Percentiles rank a stretch among this genome's conserved stretches.
Conservation (phyloP, 2,329 filamentous ascomycete genomes). For the Didymella lethalis region DNA sequence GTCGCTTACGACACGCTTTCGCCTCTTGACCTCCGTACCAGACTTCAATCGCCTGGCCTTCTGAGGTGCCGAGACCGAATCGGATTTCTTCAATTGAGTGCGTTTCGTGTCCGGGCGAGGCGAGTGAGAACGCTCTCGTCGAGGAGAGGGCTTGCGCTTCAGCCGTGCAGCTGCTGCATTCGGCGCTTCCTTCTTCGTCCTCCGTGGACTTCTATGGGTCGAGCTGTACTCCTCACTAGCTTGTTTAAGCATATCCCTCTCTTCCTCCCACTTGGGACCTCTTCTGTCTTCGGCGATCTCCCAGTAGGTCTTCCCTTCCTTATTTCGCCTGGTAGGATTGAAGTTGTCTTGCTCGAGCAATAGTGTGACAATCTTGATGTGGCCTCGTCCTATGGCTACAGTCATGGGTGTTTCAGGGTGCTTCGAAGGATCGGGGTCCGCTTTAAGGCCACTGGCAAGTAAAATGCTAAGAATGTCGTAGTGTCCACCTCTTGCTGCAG, state of each 20-base stretch:
- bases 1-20: constrained; percentile 45
- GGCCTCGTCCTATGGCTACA: constrained; percentile 87
- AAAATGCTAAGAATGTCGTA: constrained; percentile 82
- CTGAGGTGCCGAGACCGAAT: constrained; percentile 33
- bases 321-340: constrained; percentile 77
- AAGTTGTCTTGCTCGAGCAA: constrained; percentile 80
- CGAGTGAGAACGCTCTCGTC: constrained; percentile 47
- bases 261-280: constrained; percentile 89
- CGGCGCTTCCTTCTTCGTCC: constrained; percentile 46
- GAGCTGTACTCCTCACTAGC: constrained; percentile 68
- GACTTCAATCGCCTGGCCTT: constrained; percentile 48
- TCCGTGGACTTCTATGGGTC: constrained; percentile 46
- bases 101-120: constrained; percentile 43
- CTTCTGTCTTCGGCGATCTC: constrained; percentile 84
- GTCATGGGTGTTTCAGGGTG: constrained; percentile 92
- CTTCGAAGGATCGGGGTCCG: constrained; percentile 71
- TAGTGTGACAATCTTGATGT: constrained; percentile 83
- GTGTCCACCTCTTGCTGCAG: constrained; percentile 90
- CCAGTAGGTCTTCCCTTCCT: constrained; percentile 81
- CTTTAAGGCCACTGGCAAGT: constrained; percentile 57
- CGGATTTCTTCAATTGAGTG: constrained; percentile 34
- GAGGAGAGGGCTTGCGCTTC: constrained; percentile 45
- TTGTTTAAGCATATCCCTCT: constrained; percentile 80
- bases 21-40: constrained; percentile 43
- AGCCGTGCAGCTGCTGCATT: constrained; percentile 35